A percentile compares a stretch with the other conserved stretches of the same genome.
Evolutionary conservation across 306 rosid genomes (phyloP).

Genomic region (Trichosanthes truncata): DNA sequence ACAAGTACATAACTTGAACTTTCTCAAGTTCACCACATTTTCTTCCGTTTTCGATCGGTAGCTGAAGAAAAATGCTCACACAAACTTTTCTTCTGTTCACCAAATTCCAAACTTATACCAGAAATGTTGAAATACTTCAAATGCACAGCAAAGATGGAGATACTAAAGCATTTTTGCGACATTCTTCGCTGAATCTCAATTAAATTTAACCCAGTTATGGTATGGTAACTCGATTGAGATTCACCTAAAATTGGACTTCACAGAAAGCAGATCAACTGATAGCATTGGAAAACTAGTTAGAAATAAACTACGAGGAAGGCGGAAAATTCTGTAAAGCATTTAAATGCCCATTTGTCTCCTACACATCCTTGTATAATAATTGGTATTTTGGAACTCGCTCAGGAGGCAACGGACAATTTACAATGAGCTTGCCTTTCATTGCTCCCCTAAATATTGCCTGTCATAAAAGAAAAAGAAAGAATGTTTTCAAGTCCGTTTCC

Average conservation of each 20-base stretch:
- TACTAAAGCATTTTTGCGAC: neutral
- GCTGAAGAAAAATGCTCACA: neutral
- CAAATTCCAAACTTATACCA: neutral
- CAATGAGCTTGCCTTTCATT: constrained; percentile 84
- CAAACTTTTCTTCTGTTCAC: neutral
- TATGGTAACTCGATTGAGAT: neutral
- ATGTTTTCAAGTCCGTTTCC: neutral
- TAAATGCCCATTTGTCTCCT: neutral
- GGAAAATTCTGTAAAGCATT: too few species aligned
- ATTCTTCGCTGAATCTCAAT: neutral
- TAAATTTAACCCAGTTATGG: neutral
- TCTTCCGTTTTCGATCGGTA: neutral
- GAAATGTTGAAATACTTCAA: neutral
- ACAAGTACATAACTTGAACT: neutral
- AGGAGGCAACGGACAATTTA: constrained; percentile 54
- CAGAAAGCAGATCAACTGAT: too few species aligned
- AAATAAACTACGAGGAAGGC: too few species aligned
- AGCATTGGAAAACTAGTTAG: too few species aligned
- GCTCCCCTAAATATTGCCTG: constrained; percentile 84
- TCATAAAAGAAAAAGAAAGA: neutral
- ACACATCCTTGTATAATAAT: constrained; percentile 59
- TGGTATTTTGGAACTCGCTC: constrained; percentile 62
- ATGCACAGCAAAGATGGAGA: neutral
- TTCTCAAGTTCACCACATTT: neutral
- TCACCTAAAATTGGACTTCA: neutral